A percentile compares a stretch with the other conserved stretches of the same genome.
Evolutionary conservation across 176 grass and related monocot species (phyloP).

Genomic region (Cocos nucifera): DNA sequence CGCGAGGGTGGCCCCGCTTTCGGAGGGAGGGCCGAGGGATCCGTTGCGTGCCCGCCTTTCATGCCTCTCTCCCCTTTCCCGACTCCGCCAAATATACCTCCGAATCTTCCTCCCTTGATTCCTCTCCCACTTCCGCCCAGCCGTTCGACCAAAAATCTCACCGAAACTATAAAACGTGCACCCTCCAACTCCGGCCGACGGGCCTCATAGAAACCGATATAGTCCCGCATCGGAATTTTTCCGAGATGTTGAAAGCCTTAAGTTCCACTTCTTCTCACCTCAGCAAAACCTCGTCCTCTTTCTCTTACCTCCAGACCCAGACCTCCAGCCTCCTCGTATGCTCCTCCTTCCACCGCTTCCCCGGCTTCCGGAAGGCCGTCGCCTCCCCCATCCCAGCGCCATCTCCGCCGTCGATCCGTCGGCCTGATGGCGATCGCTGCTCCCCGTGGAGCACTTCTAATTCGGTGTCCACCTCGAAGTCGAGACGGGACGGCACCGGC

Average conservation of each 20-base stretch:
- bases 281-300: no score
- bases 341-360: slow-evolving; percentile 33
- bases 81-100: slow-evolving; percentile 3
- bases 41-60: slow-evolving; percentile 27
- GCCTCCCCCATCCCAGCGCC: not conserved
- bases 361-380: slow-evolving; percentile 40
- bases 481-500: not conserved
- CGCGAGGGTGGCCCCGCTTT: not conserved
- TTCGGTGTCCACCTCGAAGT: not conserved
- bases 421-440: slow-evolving; percentile 41
- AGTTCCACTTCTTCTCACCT: slow-evolving; percentile 26
- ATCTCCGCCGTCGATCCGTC: slow-evolving; percentile 49
- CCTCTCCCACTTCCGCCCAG: slow-evolving; percentile 14
- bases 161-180: slow-evolving; percentile 22
- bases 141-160: slow-evolving; percentile 69
- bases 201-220: not conserved
- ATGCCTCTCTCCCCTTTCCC: slow-evolving; percentile 1
- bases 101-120: slow-evolving; percentile 51
- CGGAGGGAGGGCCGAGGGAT: slow-evolving; percentile 22
- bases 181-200: not conserved
- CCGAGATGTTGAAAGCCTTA: slow-evolving; percentile 51
- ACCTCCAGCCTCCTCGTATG: slow-evolving; percentile 36
- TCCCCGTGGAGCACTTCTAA: slow-evolving; percentile 28
- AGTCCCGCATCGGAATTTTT: not conserved
- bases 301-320: slow-evolving; percentile 27